Percentiles rank a stretch among this genome's conserved stretches.
These are phyloP conservation scores for Magnaporthiopsis incrustans DNA, from an alignment of 2,329 filamentous ascomycete species.

Conservation along the genomic window DNA sequence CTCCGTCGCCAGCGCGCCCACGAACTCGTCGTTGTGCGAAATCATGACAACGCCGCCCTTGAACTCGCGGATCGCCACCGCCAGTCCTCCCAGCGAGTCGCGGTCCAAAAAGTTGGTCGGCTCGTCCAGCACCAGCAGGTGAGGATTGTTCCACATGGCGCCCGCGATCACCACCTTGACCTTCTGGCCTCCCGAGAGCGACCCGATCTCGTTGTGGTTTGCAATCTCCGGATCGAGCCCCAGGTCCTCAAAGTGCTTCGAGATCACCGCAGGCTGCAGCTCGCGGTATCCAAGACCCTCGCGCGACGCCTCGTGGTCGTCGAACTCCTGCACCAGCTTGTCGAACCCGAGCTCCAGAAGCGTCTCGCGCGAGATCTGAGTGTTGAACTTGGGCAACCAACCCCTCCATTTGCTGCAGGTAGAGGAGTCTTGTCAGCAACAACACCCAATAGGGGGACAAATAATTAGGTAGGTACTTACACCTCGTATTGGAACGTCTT, in stretches of 20 bases:
- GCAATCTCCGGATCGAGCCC: conserved; percentile 96
- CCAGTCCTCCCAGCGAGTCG: conserved; percentile 90
- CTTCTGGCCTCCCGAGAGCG: conserved; percentile 93
- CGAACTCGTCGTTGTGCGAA: conserved; percentile 98
- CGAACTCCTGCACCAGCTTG: conserved; percentile 95
- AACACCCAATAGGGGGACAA: neutral
- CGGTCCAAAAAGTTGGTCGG: conserved; percentile 99
- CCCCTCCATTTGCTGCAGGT: conserved; percentile 74
- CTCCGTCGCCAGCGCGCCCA: conserved; percentile 89
- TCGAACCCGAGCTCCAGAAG: conserved; percentile 76
- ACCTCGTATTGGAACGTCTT: conserved; percentile 98
- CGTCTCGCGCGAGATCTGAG: conserved; percentile 87
- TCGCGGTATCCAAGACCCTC: conserved; percentile 95
- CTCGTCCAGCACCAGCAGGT: conserved; percentile 94
- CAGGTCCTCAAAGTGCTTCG: conserved; percentile 96
- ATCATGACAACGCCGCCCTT: conserved; percentile 99
- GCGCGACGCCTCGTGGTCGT: conserved; percentile 96
- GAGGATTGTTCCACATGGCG: conserved; percentile 98
- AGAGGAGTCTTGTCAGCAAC: conserved; percentile 14
- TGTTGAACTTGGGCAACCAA: conserved; percentile 87
- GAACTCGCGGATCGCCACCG: conserved; percentile 97
- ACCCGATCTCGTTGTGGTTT: conserved; percentile 97
- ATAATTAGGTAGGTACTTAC: conserved; percentile 35
- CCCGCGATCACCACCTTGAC: conserved; percentile 97
- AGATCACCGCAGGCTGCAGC: conserved; percentile 86